Conservation (phyloP, 352 stramenopile genomes). For the Globisporangium okanoganense region DNA sequence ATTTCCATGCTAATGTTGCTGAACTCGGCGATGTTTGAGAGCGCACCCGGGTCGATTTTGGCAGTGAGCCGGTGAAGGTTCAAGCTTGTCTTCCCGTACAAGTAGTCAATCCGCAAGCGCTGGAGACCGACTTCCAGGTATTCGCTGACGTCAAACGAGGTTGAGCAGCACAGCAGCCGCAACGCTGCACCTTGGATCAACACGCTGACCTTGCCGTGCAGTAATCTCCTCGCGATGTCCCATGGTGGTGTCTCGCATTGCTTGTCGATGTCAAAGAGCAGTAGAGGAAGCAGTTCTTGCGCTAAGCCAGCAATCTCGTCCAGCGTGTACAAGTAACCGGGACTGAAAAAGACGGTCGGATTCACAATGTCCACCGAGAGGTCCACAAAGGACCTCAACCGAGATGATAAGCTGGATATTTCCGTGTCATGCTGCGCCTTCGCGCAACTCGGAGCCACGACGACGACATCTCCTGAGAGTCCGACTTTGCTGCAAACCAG, state of each 20-base stretch:
- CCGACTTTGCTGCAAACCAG: slow-evolving; percentile 31
- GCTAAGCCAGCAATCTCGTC: slow-evolving; percentile 37
- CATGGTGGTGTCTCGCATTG: slow-evolving; percentile 27
- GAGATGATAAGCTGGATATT: slow-evolving; percentile 25
- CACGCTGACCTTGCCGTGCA: slow-evolving; percentile 51
- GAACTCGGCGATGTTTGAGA: slow-evolving; percentile 62
- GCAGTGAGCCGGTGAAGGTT: slow-evolving; percentile 38
- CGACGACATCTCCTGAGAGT: slow-evolving; percentile 29
- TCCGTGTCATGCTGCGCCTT: not conserved
- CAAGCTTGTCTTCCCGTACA: slow-evolving; percentile 27
- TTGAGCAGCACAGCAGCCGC: slow-evolving; percentile 37
- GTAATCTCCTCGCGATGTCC: slow-evolving; percentile 52
- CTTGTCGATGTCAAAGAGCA: slow-evolving; percentile 49
- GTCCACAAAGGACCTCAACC: slow-evolving; percentile 38
- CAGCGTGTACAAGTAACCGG: slow-evolving; percentile 49
- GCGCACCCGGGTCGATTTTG: slow-evolving; percentile 65
- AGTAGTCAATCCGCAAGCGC: slow-evolving; percentile 28
- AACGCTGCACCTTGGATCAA: slow-evolving; percentile 36
- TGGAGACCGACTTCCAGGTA: slow-evolving; percentile 50
- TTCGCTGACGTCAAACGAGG: slow-evolving; percentile 49
- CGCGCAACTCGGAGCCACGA: slow-evolving; percentile 24
- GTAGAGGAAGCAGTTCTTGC: slow-evolving; percentile 28
- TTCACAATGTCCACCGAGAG: slow-evolving; percentile 27
- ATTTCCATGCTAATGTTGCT: slow-evolving; percentile 42
- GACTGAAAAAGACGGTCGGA: slow-evolving; percentile 48